A percentile compares a stretch with the other conserved stretches of the same genome.
phyloP scores from a whole-genome alignment of 2,329 filamentous ascomycete species.

The Ramularia collo-cygni region DNA sequence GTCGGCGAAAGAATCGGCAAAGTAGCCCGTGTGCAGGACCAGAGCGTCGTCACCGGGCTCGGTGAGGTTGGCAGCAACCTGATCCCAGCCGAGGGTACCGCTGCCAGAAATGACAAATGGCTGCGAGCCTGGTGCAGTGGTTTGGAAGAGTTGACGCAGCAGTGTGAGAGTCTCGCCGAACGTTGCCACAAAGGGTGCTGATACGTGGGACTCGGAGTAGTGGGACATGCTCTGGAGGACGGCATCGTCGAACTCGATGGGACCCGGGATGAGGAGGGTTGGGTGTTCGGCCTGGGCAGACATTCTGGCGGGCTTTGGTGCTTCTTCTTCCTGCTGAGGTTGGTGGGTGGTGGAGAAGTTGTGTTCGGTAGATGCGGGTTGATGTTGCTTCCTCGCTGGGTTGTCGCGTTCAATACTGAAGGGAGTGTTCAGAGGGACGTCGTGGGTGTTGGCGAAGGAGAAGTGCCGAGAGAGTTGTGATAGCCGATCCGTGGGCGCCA shows the following conservation, averaged over 20 bases:
- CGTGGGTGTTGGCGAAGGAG: constrained; percentile 45
- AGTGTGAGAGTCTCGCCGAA: constrained; percentile 87
- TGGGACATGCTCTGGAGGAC: constrained; percentile 93
- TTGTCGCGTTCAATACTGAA: constrained; percentile 54
- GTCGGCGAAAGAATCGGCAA: constrained; percentile 88
- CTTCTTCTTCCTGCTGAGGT: constrained; percentile 15
- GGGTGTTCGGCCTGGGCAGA: constrained; percentile 54
- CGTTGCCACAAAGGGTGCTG: constrained; percentile 75
- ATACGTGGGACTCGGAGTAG: constrained; percentile 92
- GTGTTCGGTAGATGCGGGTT: constrained; percentile 16
- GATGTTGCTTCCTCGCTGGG: constrained; percentile 17
- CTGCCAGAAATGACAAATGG: constrained; percentile 92
- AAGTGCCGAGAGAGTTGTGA: constrained; percentile 56
- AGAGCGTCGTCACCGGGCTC: constrained; percentile 86
- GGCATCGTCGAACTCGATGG: constrained; percentile 97
- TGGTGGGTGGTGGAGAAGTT: too few species aligned
- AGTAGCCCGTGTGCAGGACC: constrained; percentile 94
- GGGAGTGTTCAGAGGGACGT: constrained; percentile 54
- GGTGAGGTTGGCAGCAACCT: constrained; percentile 87
- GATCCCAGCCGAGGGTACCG: constrained; percentile 92
- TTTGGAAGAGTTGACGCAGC: constrained; percentile 91
- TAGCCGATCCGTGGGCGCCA: constrained; percentile 39
- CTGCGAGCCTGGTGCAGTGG: constrained; percentile 71
- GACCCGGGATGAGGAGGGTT: constrained; percentile 88
- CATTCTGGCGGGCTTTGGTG: constrained; percentile 39